A percentile compares a stretch with the other conserved stretches of the same genome.
phyloP scores from a whole-genome alignment of 352 stramenopile genomes.

The Pythium plurisporium region DNA sequence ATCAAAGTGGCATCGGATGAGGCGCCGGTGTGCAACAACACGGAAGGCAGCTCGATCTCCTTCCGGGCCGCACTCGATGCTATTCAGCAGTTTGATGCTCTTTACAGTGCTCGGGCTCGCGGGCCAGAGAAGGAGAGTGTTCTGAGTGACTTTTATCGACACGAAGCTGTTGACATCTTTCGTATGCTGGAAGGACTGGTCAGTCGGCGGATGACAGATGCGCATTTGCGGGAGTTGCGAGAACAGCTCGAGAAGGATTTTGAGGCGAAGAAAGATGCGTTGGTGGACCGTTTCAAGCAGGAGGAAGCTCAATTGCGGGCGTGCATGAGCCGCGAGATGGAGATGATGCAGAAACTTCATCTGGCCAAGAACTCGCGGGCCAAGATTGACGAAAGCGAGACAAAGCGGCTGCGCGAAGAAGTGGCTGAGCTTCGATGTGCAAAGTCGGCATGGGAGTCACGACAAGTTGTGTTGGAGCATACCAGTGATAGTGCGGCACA shows the following conservation, averaged over 20 bases:
- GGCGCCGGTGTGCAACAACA: not conserved
- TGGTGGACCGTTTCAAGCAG: conserved; percentile 62
- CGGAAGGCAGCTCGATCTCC: conserved; percentile 1
- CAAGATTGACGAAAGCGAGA: conserved; percentile 65
- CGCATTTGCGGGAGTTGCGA: conserved; percentile 43
- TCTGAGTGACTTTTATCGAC: conserved; percentile 51
- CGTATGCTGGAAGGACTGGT: conserved; percentile 45
- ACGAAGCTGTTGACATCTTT: conserved; percentile 53
- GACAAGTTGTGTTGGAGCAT: conserved; percentile 46
- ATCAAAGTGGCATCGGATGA: not conserved
- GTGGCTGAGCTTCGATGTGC: conserved; percentile 27
- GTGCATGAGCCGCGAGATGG: conserved; percentile 52
- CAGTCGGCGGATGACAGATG: conserved; percentile 50
- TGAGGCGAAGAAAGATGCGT: conserved; percentile 46
- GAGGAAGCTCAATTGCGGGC: conserved; percentile 58
- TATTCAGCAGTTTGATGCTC: conserved; percentile 47
- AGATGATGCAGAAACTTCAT: conserved; percentile 70
- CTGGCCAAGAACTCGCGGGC: conserved; percentile 44
- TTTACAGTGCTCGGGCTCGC: conserved; percentile 39
- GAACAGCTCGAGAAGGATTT: conserved; percentile 54
- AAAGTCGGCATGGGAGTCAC: conserved; percentile 42
- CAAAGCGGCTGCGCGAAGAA: conserved; percentile 48
- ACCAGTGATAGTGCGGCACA: conserved; percentile 27
- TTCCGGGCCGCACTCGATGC: conserved; percentile 43
- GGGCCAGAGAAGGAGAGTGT: conserved; percentile 53